Base-by-base conservation (phyloP, 2,329 filamentous ascomycete species). In the Pleomassaria siparia region DNA sequence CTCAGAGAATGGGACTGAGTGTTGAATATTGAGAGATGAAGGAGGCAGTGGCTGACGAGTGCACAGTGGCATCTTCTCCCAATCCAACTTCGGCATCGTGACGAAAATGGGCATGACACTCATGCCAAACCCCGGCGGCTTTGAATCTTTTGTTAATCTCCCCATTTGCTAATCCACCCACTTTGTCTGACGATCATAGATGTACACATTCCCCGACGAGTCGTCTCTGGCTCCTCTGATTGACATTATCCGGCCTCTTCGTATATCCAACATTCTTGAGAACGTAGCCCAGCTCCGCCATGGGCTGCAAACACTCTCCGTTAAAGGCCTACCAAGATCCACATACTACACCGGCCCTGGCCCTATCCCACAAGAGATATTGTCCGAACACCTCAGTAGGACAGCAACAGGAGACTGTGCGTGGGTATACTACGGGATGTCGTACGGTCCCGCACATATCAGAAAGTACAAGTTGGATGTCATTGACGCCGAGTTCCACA, bases 91-190 rank as follows among this genome's bases (percentile, higher is more conserved):
- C 12, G 69, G 69, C 5, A 69, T 72, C 24, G 65, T 69, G 4
- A 66, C 65, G 3, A 82, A 82, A 61, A 77, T 82, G 72, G 80
- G 79, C 0, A 73, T 81, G 57, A 47, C 53, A 1, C 45, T 60
- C 2, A 60, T 60, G 57, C 57, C 55, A 4, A 58, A 60, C 35
- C 56, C 56, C 1, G 55, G 55, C 7, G 57, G 55, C 13, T 56
- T 46, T 30, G 53, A 60, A 33, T 51, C 46, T 13, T 59, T 55
- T 30, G 51, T 54, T 25, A 30, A 43, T 40, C 8, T 16, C n/a
- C 9, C 18, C n/a, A 16, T 13, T 16, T 30, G 13, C 25, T 21
- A 11, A 10, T 20, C n/a, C n/a, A 44, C n/a, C 18, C 36, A 4
- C n/a, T 28, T 24, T 12, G 13, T 21, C 46, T 46, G 28, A 44